Base-by-base conservation (phyloP, 1,284 basidiomycete genomes). In the Gymnopus androsaceus region DNA sequence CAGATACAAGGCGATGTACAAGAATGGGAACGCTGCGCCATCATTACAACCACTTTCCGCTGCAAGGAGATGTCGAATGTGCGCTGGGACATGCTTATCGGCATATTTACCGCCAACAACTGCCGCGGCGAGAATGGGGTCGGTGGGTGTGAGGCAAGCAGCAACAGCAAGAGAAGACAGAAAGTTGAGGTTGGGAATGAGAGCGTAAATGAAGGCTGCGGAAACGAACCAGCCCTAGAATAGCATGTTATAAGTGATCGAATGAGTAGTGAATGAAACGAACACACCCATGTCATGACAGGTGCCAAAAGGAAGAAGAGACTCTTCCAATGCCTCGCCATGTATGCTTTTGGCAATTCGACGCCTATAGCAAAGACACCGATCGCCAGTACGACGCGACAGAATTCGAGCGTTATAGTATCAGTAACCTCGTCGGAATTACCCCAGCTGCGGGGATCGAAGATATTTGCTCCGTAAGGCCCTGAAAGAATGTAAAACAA, bases 301-400 rank as follows among this genome's bases (percentile, higher is more conserved):
- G 95, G 95, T 11, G 85, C 86, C 17, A 99, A 80, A 1, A 99
- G 79, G 71, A 95, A 92, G 59, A 90, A 81, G 2, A 99, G 70
- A 57, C 92, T 92, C 63, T 82, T 86, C 95, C 95, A 98, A 67
- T 99, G 96, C 21, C 85, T 82, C 42, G 81, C 78, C 81, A 98
- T 90, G 72, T 98, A 98, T 33, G 89, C 88, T 73, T 95, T 95
- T 25, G 95, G 95, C 66, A 97, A 75, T 68, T 97, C 93, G 37
- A 99, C 97, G 3, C 97, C 97, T 59, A 99, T 94, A 9, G 96
- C 95, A 71, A 99, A 99, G 3, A 99, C 96, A 37, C 95, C 95
- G 56, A 99, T 91, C 5, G 96, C 96, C 47, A 99, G 87, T 55
- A 98, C 92, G 56, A 99, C 88, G n/a, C 96, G 83, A 19, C 94